These are phyloP conservation scores for Rhodotorula sp. DNA, from an alignment of 1,284 basidiomycete genomes.

Conservation along the genomic window DNA sequence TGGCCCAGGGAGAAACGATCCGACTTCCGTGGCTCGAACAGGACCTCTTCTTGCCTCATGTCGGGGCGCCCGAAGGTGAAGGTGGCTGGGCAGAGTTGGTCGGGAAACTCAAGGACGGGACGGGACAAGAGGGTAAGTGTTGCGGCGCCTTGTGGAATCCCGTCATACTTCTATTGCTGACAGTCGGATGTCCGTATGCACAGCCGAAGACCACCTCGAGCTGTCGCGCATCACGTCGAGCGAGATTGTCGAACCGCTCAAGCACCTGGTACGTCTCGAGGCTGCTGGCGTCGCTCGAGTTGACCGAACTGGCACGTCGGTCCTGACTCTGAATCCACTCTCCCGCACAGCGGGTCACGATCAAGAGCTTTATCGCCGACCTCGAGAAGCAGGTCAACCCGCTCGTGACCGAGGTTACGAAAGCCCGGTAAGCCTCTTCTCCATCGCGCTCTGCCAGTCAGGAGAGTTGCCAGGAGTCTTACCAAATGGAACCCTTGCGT, in stretches of 20 bases:
- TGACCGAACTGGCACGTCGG: background rate
- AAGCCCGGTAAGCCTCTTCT: conserved; percentile 17
- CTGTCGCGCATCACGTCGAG: conserved; percentile 5
- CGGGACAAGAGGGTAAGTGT: conserved; percentile 4
- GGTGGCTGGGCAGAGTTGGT: background rate
- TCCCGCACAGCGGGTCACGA: conserved; percentile 9
- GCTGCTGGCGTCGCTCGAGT: background rate
- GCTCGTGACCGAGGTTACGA: conserved; percentile 18
- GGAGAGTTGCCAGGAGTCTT: background rate
- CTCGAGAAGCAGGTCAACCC: conserved; percentile 27
- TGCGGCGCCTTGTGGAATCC: background rate
- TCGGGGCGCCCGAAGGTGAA: background rate
- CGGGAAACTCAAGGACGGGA: conserved; percentile 1
- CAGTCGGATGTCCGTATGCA: background rate
- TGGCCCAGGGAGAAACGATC: background rate
- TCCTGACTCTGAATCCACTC: background rate
- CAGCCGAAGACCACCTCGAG: conserved; percentile 16
- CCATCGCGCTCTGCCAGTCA: too few species aligned
- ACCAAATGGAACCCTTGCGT: background rate
- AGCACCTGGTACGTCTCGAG: conserved; percentile 24
- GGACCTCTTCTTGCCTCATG: conserved; percentile 4
- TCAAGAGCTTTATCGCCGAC: conserved; percentile 27
- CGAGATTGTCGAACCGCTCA: conserved; percentile 24
- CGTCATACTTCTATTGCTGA: background rate
- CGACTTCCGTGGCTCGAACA: conserved; percentile 4